Base-by-base conservation (phyloP, 129 eudicot genomes). In the Silybum marianum region DNA sequence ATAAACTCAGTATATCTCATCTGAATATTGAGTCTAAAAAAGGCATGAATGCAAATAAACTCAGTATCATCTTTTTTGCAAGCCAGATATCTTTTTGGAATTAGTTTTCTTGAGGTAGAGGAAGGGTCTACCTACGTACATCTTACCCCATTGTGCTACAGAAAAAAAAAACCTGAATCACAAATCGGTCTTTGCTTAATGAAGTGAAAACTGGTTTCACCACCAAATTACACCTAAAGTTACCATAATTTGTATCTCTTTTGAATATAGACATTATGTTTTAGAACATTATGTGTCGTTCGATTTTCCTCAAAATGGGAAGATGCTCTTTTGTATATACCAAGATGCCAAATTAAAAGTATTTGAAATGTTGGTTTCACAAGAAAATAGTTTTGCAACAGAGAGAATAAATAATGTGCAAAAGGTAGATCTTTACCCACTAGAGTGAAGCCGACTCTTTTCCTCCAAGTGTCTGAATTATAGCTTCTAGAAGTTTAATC, bases 401-500 rank as follows among this genome's bases (percentile, higher is more conserved):
- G 80, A 82, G 69, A 65, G 14, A 73, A 36, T 11, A 28, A 77
- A 18, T 6, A n/a, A 58, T 58, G 66, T 58, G 66, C 66, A 18
- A 3, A 58, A n/a, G n/a, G 23, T 24, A 58, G 74, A 78, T 73
- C 24, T 38, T 32, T 72, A 72, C 72, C 32, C 71, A 60, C 84
- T 4, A 80, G 44, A 72, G 63, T 71, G 73, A 75, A 72, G 78
- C 74, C 11, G 92, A 82, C 3, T 81, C 87, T 88, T 86, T 95
- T 60, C 99, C 98, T 39, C 99, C 99, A 60, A 95, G 97, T 62
- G 99, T 95, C 87, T 89, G 94, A 85, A 95, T 95, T 80, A 95
- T 91, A 67, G 99, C 95, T 89, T 95, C 98, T 48, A 95, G 84
- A 62, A 95, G 95, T 68, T 95, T 95, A 21, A 95, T 95, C 78